Conservation (phyloP, 2,329 filamentous ascomycete genomes). For the Arthrobotrys sinensis region DNA sequence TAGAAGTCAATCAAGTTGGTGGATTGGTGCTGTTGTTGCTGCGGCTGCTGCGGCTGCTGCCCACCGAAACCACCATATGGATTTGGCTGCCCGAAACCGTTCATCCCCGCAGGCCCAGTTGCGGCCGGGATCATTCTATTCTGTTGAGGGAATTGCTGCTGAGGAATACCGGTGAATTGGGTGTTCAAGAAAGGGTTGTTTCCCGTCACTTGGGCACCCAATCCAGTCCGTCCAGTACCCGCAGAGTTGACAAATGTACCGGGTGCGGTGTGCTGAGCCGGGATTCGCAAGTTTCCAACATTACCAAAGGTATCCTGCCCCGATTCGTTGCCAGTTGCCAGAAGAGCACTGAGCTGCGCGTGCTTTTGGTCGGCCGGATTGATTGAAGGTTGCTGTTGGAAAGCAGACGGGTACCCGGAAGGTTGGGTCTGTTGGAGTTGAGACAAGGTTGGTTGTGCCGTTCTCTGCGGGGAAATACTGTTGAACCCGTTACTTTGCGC, state of each 20-base stretch:
- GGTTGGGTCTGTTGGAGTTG: conserved; percentile 64
- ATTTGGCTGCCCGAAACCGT: conserved; percentile 66
- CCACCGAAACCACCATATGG: conserved; percentile 67
- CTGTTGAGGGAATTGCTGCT: conserved; percentile 64
- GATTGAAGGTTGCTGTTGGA: conserved; percentile 56
- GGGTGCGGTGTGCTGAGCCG: conserved; percentile 94
- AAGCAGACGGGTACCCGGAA: conserved; percentile 57
- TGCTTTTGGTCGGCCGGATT: conserved; percentile 68
- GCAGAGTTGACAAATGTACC: conserved; percentile 97
- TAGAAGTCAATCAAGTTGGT: conserved; percentile 78
- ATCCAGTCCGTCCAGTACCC: conserved; percentile 71
- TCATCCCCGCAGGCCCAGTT: conserved; percentile 74
- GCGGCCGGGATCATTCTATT: conserved; percentile 70
- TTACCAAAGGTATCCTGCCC: conserved; percentile 98
- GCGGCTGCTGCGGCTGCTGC: conserved; percentile 68
- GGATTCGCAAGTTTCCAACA: conserved; percentile 94
- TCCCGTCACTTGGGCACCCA: conserved; percentile 76
- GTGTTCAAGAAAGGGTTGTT: conserved; percentile 86
- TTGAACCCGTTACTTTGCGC: conserved; percentile 75
- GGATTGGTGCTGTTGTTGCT: conserved; percentile 72
- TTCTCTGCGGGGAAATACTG: conserved; percentile 71
- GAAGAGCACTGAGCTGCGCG: conserved; percentile 85
- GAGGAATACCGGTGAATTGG: conserved; percentile 85
- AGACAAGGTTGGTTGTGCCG: conserved; percentile 79
- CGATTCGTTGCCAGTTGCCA: conserved; percentile 80